Evolutionary conservation across 768 basidiomycete species (phyloP), one percentile per base, ranked within the genome.

Genomic region (Epithele typhae): DNA sequence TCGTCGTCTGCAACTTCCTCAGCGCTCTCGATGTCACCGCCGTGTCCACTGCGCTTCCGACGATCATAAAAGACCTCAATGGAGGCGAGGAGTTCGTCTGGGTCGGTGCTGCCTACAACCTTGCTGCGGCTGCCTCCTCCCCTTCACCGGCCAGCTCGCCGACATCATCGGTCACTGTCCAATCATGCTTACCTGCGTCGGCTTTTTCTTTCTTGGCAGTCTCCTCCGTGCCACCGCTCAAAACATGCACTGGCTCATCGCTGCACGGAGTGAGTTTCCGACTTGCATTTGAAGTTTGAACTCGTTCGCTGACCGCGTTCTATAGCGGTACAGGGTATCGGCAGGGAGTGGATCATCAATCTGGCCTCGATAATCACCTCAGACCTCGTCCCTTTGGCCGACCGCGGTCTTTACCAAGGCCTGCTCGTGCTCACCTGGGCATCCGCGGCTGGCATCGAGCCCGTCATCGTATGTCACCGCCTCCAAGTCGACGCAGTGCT

Each of bases 51-150:
- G 73, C 71, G 4, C 64, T 72, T 1, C 74, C 74, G 0, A 70
- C 69, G 6, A 75, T 76, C 30, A 62, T 67, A 6, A 48, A 62
- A 25, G 63, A 65, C 7, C 59, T 77, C 3, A 41, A 69, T 15
- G 67, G 67, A 8, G 55, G 55, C 0, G 55, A 55, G 32, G 58
- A 72, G 22, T 76, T 71, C 43, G 52, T 67, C 1, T 78, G 77
- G 77, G 62, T 77, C 17, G 74, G 68, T 1, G 57, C 65, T 2
- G 69, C 73, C 3, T 79, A 73, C 47, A 61, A 69, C 0, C 58
- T 78, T 4, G 54, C 72, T 1, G 63, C 65, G 0, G 69, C 74
- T 3, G 68, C 72, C 0, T 53, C 72, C 37, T 77, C 8, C 74
- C 73, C 0, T 50, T 71, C 49, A 62, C 62, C 23, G 70, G 72